Evolutionary conservation across 805 yeast species (phyloP).

Genomic region (Ogataea pini): DNA sequence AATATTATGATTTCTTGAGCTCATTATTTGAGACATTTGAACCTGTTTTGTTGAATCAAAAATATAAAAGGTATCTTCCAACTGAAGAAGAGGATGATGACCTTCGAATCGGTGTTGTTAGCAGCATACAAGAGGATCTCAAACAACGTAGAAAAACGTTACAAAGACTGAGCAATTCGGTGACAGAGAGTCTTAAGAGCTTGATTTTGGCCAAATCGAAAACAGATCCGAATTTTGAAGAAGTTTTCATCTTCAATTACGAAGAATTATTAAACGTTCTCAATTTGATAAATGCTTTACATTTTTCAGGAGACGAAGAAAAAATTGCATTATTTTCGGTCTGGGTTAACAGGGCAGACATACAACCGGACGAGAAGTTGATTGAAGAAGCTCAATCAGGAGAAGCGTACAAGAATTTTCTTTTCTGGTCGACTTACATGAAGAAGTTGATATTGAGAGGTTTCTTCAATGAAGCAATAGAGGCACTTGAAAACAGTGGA

Average conservation of each 20-base stretch:
- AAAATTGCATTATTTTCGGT: slow-evolving; percentile 47
- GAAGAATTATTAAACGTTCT: slow-evolving; percentile 51
- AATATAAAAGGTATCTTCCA: slow-evolving; percentile 40
- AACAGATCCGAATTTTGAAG: slow-evolving; percentile 21
- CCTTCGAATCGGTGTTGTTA: slow-evolving; percentile 33
- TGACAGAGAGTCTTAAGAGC: slow-evolving; percentile 32
- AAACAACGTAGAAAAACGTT: slow-evolving; percentile 41
- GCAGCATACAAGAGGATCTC: slow-evolving; percentile 36
- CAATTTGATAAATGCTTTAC: slow-evolving; percentile 57
- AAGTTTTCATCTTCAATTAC: slow-evolving; percentile 28
- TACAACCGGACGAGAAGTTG: slow-evolving; percentile 57
- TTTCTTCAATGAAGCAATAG: slow-evolving; percentile 53
- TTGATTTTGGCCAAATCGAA: slow-evolving; percentile 34
- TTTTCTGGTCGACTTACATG: slow-evolving; percentile 64
- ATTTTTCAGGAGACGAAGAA: slow-evolving; percentile 44
- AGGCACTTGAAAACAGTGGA: slow-evolving; percentile 46
- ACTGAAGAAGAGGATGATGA: slow-evolving; percentile 26
- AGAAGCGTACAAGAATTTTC: slow-evolving; percentile 47
- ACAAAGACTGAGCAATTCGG: slow-evolving; percentile 25
- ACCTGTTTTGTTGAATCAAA: slow-evolving; percentile 44
- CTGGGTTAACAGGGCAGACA: slow-evolving; percentile 74
- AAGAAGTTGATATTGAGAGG: slow-evolving; percentile 64
- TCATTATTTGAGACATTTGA: slow-evolving; percentile 55
- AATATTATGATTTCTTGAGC: slow-evolving; percentile 49
- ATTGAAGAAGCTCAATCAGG: slow-evolving; percentile 45